These are phyloP conservation scores for Leccinum longicurvipes DNA, from an alignment of 768 basidiomycete species.

Conservation along the genomic window DNA sequence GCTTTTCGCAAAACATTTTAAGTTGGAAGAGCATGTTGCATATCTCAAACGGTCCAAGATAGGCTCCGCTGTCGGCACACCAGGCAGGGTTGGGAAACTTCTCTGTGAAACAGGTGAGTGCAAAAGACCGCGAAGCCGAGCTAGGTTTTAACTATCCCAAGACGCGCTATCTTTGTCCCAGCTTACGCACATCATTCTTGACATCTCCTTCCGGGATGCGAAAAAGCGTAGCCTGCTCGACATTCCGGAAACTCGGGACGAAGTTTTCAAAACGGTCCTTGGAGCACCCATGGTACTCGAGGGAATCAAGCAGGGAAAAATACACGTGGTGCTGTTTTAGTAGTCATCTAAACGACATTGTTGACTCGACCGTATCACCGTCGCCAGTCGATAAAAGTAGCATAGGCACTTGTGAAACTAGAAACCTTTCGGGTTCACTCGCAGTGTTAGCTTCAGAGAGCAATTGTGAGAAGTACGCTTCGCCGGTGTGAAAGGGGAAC, in stretches of 20 bases:
- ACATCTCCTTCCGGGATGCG: constrained; percentile 66
- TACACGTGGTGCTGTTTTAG: constrained; percentile 79
- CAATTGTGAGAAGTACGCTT: constrained; percentile 6
- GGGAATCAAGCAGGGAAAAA: constrained; percentile 66
- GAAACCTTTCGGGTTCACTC: constrained; percentile 92
- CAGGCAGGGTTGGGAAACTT: constrained; percentile 85
- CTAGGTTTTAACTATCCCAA: constrained; percentile 28
- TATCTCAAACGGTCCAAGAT: constrained; percentile 86
- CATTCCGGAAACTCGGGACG: constrained; percentile 80
- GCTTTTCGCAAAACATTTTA: constrained; percentile 94
- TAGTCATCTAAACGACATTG: background rate
- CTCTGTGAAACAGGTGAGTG: constrained; percentile 63
- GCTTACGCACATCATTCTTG: constrained; percentile 81
- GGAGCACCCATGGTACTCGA: constrained; percentile 58
- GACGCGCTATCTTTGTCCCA: constrained; percentile 71
- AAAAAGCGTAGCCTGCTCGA: constrained; percentile 77
- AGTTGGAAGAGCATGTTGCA: constrained; percentile 79
- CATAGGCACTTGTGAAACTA: constrained; percentile 45
- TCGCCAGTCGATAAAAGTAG: constrained; percentile 12
- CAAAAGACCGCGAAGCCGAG: background rate
- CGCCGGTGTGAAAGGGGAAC: constrained; percentile 24
- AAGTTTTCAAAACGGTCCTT: constrained; percentile 73
- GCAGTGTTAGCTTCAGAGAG: constrained; percentile 63
- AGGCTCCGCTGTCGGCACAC: constrained; percentile 88
- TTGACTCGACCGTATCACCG: background rate